phyloP scores from a whole-genome alignment of 257 asterid species.

The Perilla frutescens region DNA sequence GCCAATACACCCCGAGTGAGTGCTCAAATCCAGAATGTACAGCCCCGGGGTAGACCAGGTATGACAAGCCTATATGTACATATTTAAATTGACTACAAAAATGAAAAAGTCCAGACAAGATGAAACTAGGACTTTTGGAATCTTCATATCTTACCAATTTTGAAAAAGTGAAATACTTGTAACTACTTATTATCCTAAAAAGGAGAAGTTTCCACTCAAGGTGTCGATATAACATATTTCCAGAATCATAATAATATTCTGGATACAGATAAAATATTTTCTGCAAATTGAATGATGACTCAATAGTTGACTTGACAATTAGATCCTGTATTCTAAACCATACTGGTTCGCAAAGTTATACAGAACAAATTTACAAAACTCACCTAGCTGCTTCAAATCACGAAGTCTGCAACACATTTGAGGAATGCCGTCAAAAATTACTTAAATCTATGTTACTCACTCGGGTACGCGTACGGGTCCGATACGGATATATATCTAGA shows the following conservation, averaged over 20 bases:
- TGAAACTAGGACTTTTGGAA: conserved; percentile 23
- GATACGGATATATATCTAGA: too few relatives aligned
- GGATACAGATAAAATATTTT: conserved; percentile 1
- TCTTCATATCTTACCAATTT: conserved; percentile 14
- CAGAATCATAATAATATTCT: neutral
- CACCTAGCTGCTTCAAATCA: conserved; percentile 96
- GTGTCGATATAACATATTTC: conserved; percentile 13
- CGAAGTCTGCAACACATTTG: conserved; percentile 73
- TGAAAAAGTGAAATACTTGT: neutral
- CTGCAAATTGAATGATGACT: neutral
- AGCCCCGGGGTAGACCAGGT: conserved; percentile 94
- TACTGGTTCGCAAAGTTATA: conserved; percentile 23
- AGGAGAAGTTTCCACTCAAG: conserved; percentile 7
- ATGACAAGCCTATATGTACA: conserved; percentile 61
- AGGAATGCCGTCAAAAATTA: conserved; percentile 22
- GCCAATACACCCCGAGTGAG: conserved; percentile 91
- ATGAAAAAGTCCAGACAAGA: conserved; percentile 27
- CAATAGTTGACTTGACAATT: conserved; percentile 18
- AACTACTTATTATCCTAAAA: neutral
- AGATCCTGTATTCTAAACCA: conserved; percentile 18
- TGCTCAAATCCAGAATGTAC: conserved; percentile 97
- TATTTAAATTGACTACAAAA: conserved; percentile 21
- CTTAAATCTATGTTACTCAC: neutral
- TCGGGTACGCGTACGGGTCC: too few relatives aligned
- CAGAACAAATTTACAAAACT: conserved; percentile 37